Percentiles rank a stretch among this genome's conserved stretches.
These are phyloP conservation scores for Podospora pseudoanserina DNA, from an alignment of 495 filamentous ascomycete genomes.

Conservation along the genomic window DNA sequence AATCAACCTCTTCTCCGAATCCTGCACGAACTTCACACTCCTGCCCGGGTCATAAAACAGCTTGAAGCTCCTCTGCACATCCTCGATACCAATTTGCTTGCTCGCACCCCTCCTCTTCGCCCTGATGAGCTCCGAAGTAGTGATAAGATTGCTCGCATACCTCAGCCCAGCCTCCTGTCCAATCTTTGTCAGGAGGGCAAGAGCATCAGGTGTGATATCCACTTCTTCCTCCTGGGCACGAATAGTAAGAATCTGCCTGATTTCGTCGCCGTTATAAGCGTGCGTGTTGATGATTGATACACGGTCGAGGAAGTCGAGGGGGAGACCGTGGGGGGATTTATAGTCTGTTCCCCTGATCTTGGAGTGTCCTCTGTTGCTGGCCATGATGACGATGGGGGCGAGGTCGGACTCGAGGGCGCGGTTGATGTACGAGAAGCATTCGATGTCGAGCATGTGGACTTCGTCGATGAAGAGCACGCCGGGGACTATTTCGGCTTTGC, in stretches of 20 bases:
- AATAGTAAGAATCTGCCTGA: conserved; percentile 84
- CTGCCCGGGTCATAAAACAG: conserved; percentile 87
- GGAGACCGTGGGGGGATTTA: conserved; percentile 85
- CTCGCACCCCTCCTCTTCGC: conserved; percentile 64
- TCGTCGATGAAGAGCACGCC: conserved; percentile 98
- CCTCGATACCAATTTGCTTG: conserved; percentile 73
- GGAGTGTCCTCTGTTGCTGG: conserved; percentile 93
- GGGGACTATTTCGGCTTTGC: conserved; percentile 95
- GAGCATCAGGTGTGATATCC: conserved; percentile 80
- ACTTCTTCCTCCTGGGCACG: conserved; percentile 94
- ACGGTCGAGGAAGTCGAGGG: conserved; percentile 93
- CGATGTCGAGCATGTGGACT: conserved; percentile 99
- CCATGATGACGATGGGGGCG: conserved; percentile 98
- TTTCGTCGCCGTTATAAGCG: conserved; percentile 78
- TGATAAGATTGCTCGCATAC: conserved; percentile 95
- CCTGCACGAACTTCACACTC: conserved; percentile 83
- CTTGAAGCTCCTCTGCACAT: conserved; percentile 88
- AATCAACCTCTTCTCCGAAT: conserved; percentile 91
- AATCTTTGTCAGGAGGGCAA: conserved; percentile 91
- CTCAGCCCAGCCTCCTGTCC: conserved; percentile 87
- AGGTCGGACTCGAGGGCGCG: conserved; percentile 90
- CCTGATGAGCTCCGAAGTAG: conserved; percentile 76
- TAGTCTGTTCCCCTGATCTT: conserved; percentile 90
- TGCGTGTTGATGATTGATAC: conserved; percentile 96
- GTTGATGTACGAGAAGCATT: conserved; percentile 98